Percentiles rank a stretch among this genome's conserved stretches.
Evolutionary conservation across 2,329 filamentous ascomycete genomes (phyloP).

Genomic region (Monilinia vaccinii-corymbosi): DNA sequence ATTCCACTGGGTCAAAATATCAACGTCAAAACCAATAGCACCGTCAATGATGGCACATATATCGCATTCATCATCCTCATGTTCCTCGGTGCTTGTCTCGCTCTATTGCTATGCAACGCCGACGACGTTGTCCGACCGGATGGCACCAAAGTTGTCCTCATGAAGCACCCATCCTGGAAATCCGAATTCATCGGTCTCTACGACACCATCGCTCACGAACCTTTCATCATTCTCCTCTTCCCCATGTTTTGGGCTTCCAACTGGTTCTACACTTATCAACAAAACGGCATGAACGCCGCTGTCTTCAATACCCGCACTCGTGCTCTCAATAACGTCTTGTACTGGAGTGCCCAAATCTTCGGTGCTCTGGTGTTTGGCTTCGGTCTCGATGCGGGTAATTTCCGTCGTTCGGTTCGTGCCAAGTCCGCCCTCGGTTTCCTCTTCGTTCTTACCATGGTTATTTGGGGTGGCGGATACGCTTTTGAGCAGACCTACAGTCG

Average conservation of each 20-base stretch:
- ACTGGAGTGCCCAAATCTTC: constrained; percentile 71
- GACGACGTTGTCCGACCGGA: constrained; percentile 65
- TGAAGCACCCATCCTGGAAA: constrained; percentile 84
- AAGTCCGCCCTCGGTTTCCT: constrained; percentile 53
- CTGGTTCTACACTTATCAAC: constrained; percentile 74
- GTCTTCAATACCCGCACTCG: constrained; percentile 67
- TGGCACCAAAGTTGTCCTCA: constrained; percentile 71
- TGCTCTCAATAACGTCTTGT: constrained; percentile 69
- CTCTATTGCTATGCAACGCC: constrained; percentile 62
- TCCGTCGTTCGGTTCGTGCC: constrained; percentile 60
- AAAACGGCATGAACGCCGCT: constrained; percentile 62
- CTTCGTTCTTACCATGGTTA: constrained; percentile 60
- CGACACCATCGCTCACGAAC: constrained; percentile 61
- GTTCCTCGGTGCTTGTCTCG: constrained; percentile 58
- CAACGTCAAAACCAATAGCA: constrained; percentile 39
- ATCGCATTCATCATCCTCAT: constrained; percentile 82
- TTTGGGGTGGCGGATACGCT: constrained; percentile 78
- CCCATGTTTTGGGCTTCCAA: constrained; percentile 77
- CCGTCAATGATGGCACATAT: constrained; percentile 72
- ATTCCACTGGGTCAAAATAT: constrained; percentile 69
- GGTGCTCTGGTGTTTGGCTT: constrained; percentile 67
- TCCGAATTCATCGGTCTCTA: constrained; percentile 69
- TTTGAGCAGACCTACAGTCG: constrained; percentile 60
- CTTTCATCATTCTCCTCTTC: constrained; percentile 67
- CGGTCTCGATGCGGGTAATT: constrained; percentile 49